Evolutionary conservation across 2,329 filamentous ascomycete species (phyloP).

Genomic region (Curvularia sp.): DNA sequence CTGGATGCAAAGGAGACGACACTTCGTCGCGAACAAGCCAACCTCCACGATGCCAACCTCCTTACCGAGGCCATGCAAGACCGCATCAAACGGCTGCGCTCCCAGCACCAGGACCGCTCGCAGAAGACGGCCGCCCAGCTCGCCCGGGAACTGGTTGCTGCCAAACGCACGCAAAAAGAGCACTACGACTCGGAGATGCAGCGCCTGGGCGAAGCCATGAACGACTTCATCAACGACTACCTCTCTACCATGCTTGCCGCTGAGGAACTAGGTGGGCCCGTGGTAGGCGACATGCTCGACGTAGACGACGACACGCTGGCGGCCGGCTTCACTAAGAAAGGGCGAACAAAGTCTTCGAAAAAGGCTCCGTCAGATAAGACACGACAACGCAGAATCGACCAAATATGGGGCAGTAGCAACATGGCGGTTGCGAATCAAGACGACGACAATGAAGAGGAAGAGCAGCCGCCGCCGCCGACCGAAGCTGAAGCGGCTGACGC

Average conservation of each 20-base stretch:
- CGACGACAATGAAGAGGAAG: slow-evolving; percentile 23
- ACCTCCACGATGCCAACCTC: slow-evolving; percentile 57
- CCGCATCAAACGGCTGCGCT: slow-evolving; percentile 66
- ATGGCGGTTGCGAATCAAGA: slow-evolving; percentile 33
- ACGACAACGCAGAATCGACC: slow-evolving; percentile 60
- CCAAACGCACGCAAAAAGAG: slow-evolving; percentile 65
- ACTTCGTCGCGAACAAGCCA: slow-evolving; percentile 55
- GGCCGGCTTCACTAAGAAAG: slow-evolving; percentile 61
- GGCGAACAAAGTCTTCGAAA: slow-evolving; percentile 54
- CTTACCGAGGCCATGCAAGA: slow-evolving; percentile 58
- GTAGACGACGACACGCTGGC: slow-evolving; percentile 62
- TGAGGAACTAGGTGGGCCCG: slow-evolving; percentile 82
- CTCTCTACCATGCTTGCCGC: slow-evolving; percentile 80
- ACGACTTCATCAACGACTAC: slow-evolving; percentile 72
- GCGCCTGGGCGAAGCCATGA: slow-evolving; percentile 68
- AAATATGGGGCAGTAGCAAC: slow-evolving; percentile 54
- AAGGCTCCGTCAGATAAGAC: slow-evolving; percentile 42
- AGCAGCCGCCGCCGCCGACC: slow-evolving; percentile 38
- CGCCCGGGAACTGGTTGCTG: slow-evolving; percentile 66
- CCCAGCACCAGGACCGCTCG: slow-evolving; percentile 63
- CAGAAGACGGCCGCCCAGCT: slow-evolving; percentile 67
- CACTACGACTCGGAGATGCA: slow-evolving; percentile 67
- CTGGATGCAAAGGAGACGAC: slow-evolving; percentile 50
- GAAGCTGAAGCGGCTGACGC: slow-evolving; percentile 58
- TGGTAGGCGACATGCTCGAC: slow-evolving; percentile 76